Percentiles rank a stretch among this genome's conserved stretches.
Evolutionary conservation across 352 stramenopile genomes (phyloP).

Genomic region (Phytopythium helicoides): DNA sequence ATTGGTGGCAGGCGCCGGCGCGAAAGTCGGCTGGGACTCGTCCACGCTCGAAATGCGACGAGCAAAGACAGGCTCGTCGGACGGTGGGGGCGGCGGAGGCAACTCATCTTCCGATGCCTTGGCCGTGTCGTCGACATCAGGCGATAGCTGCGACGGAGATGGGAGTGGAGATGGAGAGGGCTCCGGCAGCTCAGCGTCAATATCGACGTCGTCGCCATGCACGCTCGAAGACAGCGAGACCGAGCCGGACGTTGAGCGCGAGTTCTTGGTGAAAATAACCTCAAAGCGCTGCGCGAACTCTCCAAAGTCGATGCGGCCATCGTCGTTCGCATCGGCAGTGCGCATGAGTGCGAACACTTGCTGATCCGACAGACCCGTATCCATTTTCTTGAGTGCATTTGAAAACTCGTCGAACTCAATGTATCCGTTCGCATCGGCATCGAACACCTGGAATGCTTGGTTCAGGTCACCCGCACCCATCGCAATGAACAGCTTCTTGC

Average conservation of each 20-base stretch:
- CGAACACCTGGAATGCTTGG: constrained; percentile 90
- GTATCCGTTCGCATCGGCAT: constrained; percentile 86
- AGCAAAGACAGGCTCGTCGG: constrained; percentile 30
- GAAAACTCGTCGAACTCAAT: constrained; percentile 96
- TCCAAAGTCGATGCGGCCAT: constrained; percentile 89
- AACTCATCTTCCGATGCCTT: neutral
- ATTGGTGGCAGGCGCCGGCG: constrained; percentile 45
- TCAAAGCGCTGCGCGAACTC: constrained; percentile 92
- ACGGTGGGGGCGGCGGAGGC: constrained; percentile 1
- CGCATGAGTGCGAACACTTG: constrained; percentile 94
- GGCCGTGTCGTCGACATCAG: neutral
- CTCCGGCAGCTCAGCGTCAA: constrained; percentile 5
- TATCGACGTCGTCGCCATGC: constrained; percentile 1
- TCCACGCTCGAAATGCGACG: constrained; percentile 60
- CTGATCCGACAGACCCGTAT: constrained; percentile 89
- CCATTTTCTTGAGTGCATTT: constrained; percentile 87
- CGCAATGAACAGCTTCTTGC: constrained; percentile 90
- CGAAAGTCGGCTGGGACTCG: constrained; percentile 52
- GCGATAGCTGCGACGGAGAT: neutral
- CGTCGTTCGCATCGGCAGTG: constrained; percentile 90
- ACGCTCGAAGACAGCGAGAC: constrained; percentile 6
- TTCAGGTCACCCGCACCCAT: constrained; percentile 89
- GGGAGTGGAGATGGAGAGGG: constrained; percentile 2
- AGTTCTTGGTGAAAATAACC: constrained; percentile 84
- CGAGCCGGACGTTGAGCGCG: constrained; percentile 3